These are phyloP conservation scores for Urtica urens DNA, from an alignment of 306 rosid genomes.

Conservation along the genomic window DNA sequence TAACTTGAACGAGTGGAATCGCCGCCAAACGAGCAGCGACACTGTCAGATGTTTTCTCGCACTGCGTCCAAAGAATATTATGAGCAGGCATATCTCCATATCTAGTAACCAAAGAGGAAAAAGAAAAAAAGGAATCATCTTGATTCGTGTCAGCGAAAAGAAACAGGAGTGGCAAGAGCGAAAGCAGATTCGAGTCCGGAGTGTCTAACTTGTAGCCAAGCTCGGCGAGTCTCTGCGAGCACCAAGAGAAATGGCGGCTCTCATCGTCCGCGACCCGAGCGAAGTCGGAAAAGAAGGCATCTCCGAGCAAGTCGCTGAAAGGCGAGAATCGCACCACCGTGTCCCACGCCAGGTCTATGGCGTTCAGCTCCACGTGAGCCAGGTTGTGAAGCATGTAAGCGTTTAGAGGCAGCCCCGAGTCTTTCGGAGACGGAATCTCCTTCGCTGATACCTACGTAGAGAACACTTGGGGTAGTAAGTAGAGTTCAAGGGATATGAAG, in stretches of 20 bases:
- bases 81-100: slow-evolving; percentile 98
- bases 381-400: slow-evolving; percentile 91
- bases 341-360: slow-evolving; percentile 95
- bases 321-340: slow-evolving; percentile 86
- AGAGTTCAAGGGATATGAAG: no score
- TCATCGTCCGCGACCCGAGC: slow-evolving; percentile 95
- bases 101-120: slow-evolving; percentile 30
- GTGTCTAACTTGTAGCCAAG: slow-evolving; percentile 70
- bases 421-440: slow-evolving; percentile 81
- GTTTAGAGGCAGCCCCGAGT: slow-evolving; percentile 82
- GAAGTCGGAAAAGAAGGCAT: slow-evolving; percentile 82
- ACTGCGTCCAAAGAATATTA: slow-evolving; percentile 87
- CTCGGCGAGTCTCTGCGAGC: slow-evolving; percentile 92
- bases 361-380: slow-evolving; percentile 94
- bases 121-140: no score
- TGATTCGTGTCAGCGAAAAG: slow-evolving; percentile 19
- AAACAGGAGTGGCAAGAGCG: slow-evolving; percentile 10
- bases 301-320: slow-evolving; percentile 60
- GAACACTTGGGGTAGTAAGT: no score
- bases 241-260: slow-evolving; percentile 90
- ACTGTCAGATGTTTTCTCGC: slow-evolving; percentile 82
- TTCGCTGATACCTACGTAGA: slow-evolving; percentile 83
- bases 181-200: slow-evolving; percentile 2
- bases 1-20: slow-evolving; percentile 83
- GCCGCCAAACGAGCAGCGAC: slow-evolving; percentile 92